These are phyloP conservation scores for Kwoniella sp. DNA, from an alignment of 768 basidiomycete species.

Conservation along the genomic window DNA sequence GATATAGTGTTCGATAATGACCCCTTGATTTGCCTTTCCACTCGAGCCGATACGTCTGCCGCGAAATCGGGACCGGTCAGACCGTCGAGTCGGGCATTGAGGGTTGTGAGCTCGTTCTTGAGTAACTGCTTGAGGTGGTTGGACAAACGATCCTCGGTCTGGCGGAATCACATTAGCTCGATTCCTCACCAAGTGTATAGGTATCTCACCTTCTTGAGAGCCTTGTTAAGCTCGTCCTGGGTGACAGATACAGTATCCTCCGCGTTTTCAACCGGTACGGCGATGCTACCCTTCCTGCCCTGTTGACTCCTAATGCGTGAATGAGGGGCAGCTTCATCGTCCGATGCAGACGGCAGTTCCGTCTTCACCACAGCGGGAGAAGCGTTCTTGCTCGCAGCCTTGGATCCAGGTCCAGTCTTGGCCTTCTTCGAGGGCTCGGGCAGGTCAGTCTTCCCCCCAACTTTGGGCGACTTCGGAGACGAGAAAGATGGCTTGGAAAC, in stretches of 20 bases:
- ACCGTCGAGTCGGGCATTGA: constrained; percentile 31
- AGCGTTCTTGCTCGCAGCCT: constrained; percentile 15
- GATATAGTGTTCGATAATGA: constrained; percentile 16
- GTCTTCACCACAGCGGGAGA: constrained; percentile 26
- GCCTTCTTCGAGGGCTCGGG: constrained; percentile 7
- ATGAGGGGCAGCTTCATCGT: constrained; percentile 1
- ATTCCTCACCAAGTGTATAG: neutral
- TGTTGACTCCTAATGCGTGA: neutral
- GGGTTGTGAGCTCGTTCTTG: constrained; percentile 22
- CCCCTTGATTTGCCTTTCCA: constrained; percentile 36
- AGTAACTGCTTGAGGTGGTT: constrained; percentile 35
- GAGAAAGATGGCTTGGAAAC: constrained; percentile 8
- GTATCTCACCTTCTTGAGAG: constrained; percentile 39
- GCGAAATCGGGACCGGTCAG: constrained; percentile 26
- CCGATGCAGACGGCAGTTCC: constrained; percentile 20
- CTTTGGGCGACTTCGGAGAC: constrained; percentile 11
- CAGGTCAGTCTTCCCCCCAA: constrained; percentile 11
- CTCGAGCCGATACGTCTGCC: constrained; percentile 23
- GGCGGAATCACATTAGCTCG: neutral
- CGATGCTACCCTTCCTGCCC: constrained; percentile 6
- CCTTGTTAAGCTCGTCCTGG: constrained; percentile 23
- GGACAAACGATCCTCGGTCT: constrained; percentile 42
- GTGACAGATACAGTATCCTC: constrained; percentile 1
- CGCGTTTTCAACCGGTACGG: neutral
- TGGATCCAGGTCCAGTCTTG: constrained; percentile 8